phyloP scores from a whole-genome alignment of 2,329 filamentous ascomycete species.

The Pseudogymnoascus destructans region DNA sequence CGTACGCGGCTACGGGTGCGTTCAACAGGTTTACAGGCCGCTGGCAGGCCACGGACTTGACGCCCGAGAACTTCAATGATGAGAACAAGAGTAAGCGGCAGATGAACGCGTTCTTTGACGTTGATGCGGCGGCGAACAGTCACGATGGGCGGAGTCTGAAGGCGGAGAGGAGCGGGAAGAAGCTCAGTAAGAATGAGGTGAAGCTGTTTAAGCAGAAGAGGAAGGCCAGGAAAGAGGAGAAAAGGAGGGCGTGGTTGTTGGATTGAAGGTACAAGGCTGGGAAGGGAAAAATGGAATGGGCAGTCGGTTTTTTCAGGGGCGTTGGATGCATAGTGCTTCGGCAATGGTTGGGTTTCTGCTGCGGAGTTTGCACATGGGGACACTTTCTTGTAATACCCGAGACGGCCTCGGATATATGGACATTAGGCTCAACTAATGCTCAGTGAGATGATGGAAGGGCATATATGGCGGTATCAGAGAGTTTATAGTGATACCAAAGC shows the following conservation, averaged over 20 bases:
- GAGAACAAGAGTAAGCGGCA: slow-evolving; percentile 79
- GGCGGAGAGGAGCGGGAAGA: slow-evolving; percentile 77
- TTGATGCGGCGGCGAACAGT: slow-evolving; percentile 81
- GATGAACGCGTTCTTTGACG: slow-evolving; percentile 91
- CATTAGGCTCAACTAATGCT: neutral
- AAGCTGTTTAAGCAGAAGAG: slow-evolving; percentile 88
- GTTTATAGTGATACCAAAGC: neutral
- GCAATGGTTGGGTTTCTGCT: neutral
- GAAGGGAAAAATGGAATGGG: neutral
- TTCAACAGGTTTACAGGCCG: slow-evolving; percentile 88
- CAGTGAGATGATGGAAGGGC: neutral
- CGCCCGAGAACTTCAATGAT: slow-evolving; percentile 67
- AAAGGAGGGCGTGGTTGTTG: slow-evolving; percentile 76
- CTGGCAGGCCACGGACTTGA: slow-evolving; percentile 57
- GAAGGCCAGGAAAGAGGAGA: slow-evolving; percentile 83
- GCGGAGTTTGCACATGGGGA: neutral
- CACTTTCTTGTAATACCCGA: neutral
- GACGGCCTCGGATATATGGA: neutral
- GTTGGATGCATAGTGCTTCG: neutral
- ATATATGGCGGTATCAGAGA: neutral
- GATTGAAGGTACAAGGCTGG: slow-evolving; percentile 43
- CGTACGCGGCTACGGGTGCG: slow-evolving; percentile 56
- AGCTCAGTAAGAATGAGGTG: slow-evolving; percentile 71
- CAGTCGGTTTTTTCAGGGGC: neutral
- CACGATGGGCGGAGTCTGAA: slow-evolving; percentile 86